phyloP scores from a whole-genome alignment of 805 yeast genomes.

The Schizosaccharomyces japonicus region DNA sequence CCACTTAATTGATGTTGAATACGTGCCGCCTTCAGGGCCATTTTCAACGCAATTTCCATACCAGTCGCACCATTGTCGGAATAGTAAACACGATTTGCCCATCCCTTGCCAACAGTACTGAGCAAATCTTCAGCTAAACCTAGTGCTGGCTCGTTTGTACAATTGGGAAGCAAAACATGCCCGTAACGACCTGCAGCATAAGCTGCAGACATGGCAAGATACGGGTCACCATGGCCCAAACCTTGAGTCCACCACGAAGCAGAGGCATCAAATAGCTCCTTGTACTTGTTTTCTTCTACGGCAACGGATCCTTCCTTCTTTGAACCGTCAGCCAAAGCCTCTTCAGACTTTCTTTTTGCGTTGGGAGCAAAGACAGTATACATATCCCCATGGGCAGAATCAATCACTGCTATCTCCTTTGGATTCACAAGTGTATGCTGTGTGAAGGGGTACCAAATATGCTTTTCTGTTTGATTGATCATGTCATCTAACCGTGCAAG shows the following conservation, averaged over 20 bases:
- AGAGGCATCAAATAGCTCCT: conserved; percentile 8
- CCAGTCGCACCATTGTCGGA: conserved; percentile 14
- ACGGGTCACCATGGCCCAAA: conserved; percentile 12
- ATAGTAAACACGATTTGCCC: conserved; percentile 11
- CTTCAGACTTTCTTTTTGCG: background rate
- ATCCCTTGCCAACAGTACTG: conserved; percentile 8
- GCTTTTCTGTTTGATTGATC: no score
- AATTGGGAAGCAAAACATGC: conserved; percentile 13
- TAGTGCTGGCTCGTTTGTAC: conserved; percentile 13
- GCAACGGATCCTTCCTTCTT: background rate
- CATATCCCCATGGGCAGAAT: conserved; percentile 12
- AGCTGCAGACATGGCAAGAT: conserved; percentile 12
- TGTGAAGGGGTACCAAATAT: conserved; percentile 14
- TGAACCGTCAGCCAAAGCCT: background rate
- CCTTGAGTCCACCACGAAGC: conserved; percentile 16
- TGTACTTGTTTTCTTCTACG: background rate
- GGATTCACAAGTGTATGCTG: conserved; percentile 10
- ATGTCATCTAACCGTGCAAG: no score
- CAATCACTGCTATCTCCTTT: conserved; percentile 11
- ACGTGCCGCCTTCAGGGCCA: conserved; percentile 12
- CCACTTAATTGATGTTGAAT: conserved; percentile 9
- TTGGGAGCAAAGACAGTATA: conserved; percentile 7
- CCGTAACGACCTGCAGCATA: conserved; percentile 14
- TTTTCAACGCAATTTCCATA: conserved; percentile 13
- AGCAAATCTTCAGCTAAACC: conserved; percentile 10